Conservation (phyloP, 2,329 filamentous ascomycete species). For the Fusarium sublunatum region DNA sequence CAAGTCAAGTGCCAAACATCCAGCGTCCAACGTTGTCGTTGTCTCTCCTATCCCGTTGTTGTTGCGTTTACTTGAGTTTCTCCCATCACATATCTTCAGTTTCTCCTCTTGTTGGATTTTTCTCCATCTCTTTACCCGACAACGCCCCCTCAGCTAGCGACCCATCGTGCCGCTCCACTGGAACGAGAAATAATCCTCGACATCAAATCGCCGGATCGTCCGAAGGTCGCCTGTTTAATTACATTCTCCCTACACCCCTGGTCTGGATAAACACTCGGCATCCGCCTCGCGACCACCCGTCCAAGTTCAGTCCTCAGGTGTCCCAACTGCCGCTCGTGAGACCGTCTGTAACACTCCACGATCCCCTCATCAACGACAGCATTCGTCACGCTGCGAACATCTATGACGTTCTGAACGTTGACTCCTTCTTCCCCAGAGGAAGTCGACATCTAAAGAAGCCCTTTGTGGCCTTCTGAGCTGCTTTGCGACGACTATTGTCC, state of each 20-base stretch:
- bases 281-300: conserved; percentile 32
- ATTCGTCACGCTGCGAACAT: conserved; percentile 24
- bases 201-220: conserved; percentile 34
- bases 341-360: conserved; percentile 37
- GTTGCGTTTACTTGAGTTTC: conserved; percentile 1
- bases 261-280: conserved; percentile 42
- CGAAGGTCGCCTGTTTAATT: conserved; percentile 46
- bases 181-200: conserved; percentile 42
- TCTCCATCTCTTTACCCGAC: conserved; percentile 15
- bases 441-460: conserved; percentile 25
- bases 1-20: conserved; percentile 19
- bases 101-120: conserved; percentile 18
- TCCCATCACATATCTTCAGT: conserved; percentile 16
- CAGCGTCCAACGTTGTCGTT: conserved; percentile 15
- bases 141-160: conserved; percentile 33
- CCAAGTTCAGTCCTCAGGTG: conserved; percentile 26
- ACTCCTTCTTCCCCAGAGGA: conserved; percentile 37
- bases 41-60: conserved; percentile 22
- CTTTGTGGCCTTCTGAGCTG: conserved; percentile 25
- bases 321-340: conserved; percentile 34
- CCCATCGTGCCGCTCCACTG: conserved; percentile 33
- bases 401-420: conserved; percentile 44
- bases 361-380: conserved; percentile 37
- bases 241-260: conserved; percentile 44
- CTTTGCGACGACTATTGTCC: conserved; percentile 19